phyloP scores from a whole-genome alignment of 257 asterid species.

The Petrea volubilis region DNA sequence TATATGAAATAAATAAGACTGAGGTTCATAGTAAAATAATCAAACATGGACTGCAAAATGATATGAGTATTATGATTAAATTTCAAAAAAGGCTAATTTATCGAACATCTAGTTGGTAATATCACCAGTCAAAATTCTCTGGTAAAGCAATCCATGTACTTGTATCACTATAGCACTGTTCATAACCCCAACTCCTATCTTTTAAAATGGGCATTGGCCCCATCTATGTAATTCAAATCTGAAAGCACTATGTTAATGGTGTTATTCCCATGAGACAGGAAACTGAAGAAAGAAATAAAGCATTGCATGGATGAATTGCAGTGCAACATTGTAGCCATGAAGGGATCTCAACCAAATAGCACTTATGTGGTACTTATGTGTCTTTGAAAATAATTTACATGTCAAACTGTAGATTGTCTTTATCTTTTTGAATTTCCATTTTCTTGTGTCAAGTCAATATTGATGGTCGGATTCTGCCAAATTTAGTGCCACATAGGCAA shows the following conservation, averaged over 20 bases:
- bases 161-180: background rate
- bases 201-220: background rate
- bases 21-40: background rate
- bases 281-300: constrained; percentile 72
- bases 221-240: constrained; percentile 12
- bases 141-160: background rate
- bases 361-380: no score
- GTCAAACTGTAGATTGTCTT: no score
- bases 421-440: no score
- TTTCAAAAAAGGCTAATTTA: background rate
- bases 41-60: background rate
- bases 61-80: background rate
- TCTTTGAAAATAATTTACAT: no score
- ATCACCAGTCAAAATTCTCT: background rate
- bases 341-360: constrained; percentile 76
- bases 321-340: constrained; percentile 86
- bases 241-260: constrained; percentile 21
- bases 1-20: constrained; percentile 9
- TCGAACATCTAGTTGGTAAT: background rate
- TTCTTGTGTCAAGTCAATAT: no score
- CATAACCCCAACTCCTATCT: background rate
- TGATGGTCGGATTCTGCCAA: no score
- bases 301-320: constrained; percentile 72
- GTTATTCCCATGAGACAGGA: constrained; percentile 50
- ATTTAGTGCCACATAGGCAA: no score